phyloP scores from a whole-genome alignment of 345 rosid genomes.

The Lepidium didymum region DNA sequence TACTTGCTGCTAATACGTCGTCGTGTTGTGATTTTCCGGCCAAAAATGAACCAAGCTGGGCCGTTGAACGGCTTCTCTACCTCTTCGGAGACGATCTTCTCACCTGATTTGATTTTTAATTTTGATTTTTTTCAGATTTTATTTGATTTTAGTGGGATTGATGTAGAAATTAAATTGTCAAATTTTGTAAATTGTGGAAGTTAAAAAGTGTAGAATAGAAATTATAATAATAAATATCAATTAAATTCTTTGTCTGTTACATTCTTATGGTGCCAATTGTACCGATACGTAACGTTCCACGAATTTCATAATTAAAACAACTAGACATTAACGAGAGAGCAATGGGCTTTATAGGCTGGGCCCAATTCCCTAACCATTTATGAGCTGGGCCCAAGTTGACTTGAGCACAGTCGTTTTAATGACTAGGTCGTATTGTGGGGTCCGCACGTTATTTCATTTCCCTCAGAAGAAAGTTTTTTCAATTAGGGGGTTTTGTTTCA shows the following conservation, averaged over 20 bases:
- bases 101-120: conserved; percentile 12
- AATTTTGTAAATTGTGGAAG: conserved; percentile 7
- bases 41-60: conserved; percentile 82
- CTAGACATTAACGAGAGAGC: too few species aligned
- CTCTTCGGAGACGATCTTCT: conserved; percentile 84
- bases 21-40: conserved; percentile 30
- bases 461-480: not conserved
- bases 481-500: not conserved
- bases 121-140: not conserved
- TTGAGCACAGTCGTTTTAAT: conserved; percentile 10
- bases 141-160: conserved; percentile 8
- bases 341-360: too few species aligned
- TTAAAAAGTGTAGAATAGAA: not conserved
- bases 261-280: not conserved
- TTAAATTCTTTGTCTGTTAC: not conserved
- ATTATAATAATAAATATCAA: not conserved
- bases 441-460: not conserved
- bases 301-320: too few species aligned
- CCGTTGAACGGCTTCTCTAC: conserved; percentile 76
- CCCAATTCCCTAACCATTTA: too few species aligned
- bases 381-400: too few species aligned
- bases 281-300: too few species aligned
- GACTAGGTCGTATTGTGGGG: not conserved
- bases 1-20: conserved; percentile 33
- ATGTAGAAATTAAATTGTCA: not conserved